A percentile compares a stretch with the other conserved stretches of the same genome.
phyloP scores from a whole-genome alignment of 441 rosid species.

The Viola pubescens region DNA sequence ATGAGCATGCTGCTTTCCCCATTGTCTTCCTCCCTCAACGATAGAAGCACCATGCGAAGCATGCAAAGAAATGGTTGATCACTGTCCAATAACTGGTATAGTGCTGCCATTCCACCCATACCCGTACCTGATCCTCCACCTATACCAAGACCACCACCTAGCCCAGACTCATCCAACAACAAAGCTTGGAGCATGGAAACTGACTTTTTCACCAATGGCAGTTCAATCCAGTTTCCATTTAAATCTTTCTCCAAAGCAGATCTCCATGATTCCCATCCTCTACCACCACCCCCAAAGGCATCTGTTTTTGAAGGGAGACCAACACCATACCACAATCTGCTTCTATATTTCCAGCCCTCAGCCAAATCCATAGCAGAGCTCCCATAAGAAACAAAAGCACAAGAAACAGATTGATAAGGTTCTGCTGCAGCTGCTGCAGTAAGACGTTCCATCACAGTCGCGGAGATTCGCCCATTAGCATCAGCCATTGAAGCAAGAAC shows the following conservation, averaged over 20 bases:
- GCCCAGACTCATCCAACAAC: constrained; percentile 92
- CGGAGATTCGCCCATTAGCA: constrained; percentile 92
- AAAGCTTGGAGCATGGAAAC: constrained; percentile 98
- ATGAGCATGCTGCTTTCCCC: constrained; percentile 74
- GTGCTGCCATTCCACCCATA: constrained; percentile 99
- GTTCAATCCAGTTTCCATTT: constrained; percentile 95
- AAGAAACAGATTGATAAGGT: constrained; percentile 95
- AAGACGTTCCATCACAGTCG: constrained; percentile 90
- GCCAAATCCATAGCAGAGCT: constrained; percentile 91
- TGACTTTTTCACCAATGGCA: constrained; percentile 87
- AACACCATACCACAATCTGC: constrained; percentile 97
- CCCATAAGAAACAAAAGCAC: constrained; percentile 98
- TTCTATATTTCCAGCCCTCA: constrained; percentile 98
- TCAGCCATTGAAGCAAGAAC: constrained; percentile 99
- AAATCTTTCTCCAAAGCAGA: constrained; percentile 87
- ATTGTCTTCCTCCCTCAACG: constrained; percentile 96
- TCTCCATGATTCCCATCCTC: constrained; percentile 89
- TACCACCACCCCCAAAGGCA: constrained; percentile 87
- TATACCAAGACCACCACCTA: constrained; percentile 99
- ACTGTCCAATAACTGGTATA: constrained; percentile 94
- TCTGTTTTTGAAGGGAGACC: constrained; percentile 63
- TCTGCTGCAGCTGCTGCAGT: constrained; percentile 98
- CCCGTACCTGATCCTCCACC: constrained; percentile 99
- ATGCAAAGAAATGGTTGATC: constrained; percentile 99
- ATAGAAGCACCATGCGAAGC: constrained; percentile 98